These are phyloP conservation scores for Crucihimalaya himalaica DNA, from an alignment of 345 rosid genomes.

Conservation along the genomic window DNA sequence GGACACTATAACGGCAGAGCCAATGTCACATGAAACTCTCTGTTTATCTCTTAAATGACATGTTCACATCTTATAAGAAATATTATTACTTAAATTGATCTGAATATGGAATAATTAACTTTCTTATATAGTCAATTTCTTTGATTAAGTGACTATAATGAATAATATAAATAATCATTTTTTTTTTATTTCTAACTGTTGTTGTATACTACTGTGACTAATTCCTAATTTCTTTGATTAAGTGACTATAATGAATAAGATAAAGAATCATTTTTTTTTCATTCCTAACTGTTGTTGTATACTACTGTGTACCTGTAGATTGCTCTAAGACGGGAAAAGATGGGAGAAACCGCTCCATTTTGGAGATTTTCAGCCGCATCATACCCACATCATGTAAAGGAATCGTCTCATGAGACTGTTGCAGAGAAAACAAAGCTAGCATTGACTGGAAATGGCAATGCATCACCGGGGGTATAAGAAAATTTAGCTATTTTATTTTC, in stretches of 20 bases:
- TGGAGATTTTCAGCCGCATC: conserved; percentile 80
- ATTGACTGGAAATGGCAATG: conserved; percentile 38
- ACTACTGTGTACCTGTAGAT: conserved; percentile 46
- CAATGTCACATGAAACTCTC: not conserved
- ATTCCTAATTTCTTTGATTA: too few relatives aligned
- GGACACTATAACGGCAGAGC: conserved; percentile 12
- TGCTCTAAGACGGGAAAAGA: conserved; percentile 80
- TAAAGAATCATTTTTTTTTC: not conserved
- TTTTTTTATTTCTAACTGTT: conserved; percentile 10
- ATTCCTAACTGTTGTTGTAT: conserved; percentile 14
- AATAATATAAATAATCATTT: not conserved
- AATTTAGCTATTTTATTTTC: not conserved
- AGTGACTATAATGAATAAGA: not conserved
- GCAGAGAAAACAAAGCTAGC: conserved; percentile 38
- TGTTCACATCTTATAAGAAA: not conserved
- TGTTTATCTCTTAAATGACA: not conserved
- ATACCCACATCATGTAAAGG: conserved; percentile 54
- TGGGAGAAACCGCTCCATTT: conserved; percentile 82
- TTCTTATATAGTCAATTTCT: not conserved
- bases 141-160: not conserved
- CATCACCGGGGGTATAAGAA: conserved; percentile 51
- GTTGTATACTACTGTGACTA: conserved; percentile 2
- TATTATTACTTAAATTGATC: not conserved
- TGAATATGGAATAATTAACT: not conserved
- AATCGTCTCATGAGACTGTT: conserved; percentile 32